These are phyloP conservation scores for Monoraphidium neglectum DNA, from an alignment of 139 green algal species.

Conservation along the genomic window DNA sequence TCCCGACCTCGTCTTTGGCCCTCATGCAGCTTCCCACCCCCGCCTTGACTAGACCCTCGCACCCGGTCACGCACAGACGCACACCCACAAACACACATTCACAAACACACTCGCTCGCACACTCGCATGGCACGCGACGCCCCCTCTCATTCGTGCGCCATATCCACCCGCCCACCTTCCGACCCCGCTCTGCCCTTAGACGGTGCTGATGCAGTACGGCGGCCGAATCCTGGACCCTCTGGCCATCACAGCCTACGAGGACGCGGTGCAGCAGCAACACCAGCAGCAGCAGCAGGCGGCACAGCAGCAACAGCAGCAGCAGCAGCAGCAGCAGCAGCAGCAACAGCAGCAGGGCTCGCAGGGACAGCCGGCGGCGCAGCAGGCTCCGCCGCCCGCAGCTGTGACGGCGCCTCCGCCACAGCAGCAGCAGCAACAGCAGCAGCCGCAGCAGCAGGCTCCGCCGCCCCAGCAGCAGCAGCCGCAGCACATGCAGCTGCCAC, in stretches of 20 bases:
- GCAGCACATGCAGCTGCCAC: not conserved
- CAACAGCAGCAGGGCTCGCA: not conserved
- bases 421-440: not conserved
- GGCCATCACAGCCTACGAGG: slow-evolving; percentile 10
- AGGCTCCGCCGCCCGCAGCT: not conserved
- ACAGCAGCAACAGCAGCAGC: not conserved
- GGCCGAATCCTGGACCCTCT: slow-evolving; percentile 27
- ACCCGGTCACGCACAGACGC: no score
- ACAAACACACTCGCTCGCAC: no score
- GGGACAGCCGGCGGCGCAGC: not conserved
- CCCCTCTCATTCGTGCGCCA: slow-evolving; percentile 8
- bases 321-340: not conserved
- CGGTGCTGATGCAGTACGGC: slow-evolving; percentile 15
- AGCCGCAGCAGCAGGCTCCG: not conserved
- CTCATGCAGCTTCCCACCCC: no score
- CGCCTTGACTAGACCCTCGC: no score
- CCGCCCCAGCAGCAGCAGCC: not conserved
- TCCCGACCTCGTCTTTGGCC: no score
- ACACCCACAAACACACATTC: no score
- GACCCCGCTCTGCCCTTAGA: not conserved
- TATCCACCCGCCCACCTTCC: not conserved
- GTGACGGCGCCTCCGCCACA: not conserved
- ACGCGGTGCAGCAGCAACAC: not conserved
- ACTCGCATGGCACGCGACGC: not conserved
- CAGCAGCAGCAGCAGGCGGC: slow-evolving; percentile 8